Conservation (phyloP, 345 rosid genomes). For the Gossypium sturtianum region DNA sequence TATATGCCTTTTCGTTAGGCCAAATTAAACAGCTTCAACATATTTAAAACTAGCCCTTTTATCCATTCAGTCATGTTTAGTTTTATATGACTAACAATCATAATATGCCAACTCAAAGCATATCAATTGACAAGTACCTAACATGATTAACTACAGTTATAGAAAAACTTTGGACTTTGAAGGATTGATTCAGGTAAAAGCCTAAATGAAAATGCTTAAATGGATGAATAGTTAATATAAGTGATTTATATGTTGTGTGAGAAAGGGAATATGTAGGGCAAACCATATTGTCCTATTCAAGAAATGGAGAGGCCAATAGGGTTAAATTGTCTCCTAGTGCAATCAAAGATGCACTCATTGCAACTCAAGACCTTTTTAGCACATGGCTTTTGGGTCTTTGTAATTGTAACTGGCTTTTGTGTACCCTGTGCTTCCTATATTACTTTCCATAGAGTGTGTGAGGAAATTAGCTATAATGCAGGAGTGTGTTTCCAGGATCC, state of each 20-base stretch:
- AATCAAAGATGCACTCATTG: conserved; percentile 14
- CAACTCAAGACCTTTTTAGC: background rate
- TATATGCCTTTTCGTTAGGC: background rate
- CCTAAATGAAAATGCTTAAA: background rate
- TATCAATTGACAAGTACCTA: conserved; percentile 16
- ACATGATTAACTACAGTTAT: background rate
- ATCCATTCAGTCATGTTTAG: background rate
- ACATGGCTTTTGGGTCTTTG: conserved; percentile 4
- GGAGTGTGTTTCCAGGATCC: background rate
- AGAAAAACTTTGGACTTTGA: background rate
- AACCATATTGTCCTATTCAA: conserved; percentile 12
- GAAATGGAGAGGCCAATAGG: conserved; percentile 6
- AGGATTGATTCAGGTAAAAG: background rate
- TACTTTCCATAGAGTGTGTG: too few species aligned
- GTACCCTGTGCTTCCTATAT: background rate
- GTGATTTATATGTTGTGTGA: conserved; percentile 1
- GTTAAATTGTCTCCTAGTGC: conserved; percentile 11
- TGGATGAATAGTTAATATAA: background rate
- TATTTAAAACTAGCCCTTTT: background rate
- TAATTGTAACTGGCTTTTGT: conserved; percentile 6
- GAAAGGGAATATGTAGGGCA: background rate
- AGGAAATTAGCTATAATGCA: background rate
- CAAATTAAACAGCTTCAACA: background rate
- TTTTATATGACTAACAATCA: background rate
- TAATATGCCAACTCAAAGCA: background rate